These are phyloP conservation scores for Dryas alaskensis DNA, from an alignment of 306 rosid genomes.

Conservation along the genomic window DNA sequence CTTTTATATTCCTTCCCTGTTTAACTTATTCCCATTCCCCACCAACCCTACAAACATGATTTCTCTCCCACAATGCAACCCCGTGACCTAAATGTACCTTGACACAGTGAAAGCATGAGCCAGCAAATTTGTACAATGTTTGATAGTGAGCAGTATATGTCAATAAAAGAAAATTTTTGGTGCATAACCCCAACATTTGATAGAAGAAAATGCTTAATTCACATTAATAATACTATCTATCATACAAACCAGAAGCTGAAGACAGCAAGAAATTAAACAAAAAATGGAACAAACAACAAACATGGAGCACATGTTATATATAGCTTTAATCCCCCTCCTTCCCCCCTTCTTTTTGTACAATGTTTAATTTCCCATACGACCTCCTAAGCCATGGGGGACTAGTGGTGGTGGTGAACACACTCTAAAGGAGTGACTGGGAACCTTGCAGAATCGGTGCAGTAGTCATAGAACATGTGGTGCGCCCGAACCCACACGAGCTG, in stretches of 20 bases:
- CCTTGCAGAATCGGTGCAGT: slow-evolving; percentile 70
- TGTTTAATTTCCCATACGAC: not conserved
- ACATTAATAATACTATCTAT: slow-evolving; percentile 4
- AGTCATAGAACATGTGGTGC: slow-evolving; percentile 86
- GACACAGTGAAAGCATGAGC: not conserved
- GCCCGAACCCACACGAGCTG: slow-evolving; percentile 90
- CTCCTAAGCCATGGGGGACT: not conserved
- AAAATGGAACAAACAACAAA: slow-evolving; percentile 10
- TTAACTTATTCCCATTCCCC: not conserved
- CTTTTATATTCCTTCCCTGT: not conserved
- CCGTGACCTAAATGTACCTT: slow-evolving; percentile 1
- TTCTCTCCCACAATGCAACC: not conserved
- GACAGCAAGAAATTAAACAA: not conserved
- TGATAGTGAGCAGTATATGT: not conserved
- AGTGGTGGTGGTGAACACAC: slow-evolving; percentile 75
- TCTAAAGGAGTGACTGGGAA: slow-evolving; percentile 63
- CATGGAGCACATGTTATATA: slow-evolving; percentile 31
- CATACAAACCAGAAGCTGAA: not conserved
- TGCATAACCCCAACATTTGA: too few relatives aligned
- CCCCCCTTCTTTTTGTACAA: slow-evolving; percentile 13
- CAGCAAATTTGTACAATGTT: not conserved
- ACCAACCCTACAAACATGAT: not conserved
- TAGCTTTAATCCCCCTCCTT: not conserved
- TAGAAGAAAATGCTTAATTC: not conserved
- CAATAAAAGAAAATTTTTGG: not conserved